Evolutionary conservation across 2,329 filamentous ascomycete genomes (phyloP), one percentile per base, ranked within the genome.

Genomic region (Claviceps pazoutovae): DNA sequence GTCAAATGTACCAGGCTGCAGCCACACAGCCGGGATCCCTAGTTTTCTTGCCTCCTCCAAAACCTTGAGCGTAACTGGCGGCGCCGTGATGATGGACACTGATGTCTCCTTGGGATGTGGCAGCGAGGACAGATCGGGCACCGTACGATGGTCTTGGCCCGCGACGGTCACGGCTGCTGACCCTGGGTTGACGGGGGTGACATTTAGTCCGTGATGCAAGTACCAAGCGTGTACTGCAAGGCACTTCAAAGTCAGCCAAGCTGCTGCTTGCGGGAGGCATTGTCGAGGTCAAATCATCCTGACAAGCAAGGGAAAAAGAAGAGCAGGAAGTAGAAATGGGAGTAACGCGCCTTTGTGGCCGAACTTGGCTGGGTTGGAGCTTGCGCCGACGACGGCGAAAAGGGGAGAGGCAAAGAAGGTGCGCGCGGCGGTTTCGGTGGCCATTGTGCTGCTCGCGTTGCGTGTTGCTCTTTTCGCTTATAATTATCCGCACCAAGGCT

Each of bases 371-470:
- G 85, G 74, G 68, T 95, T 88, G 50, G 86, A 86, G 64, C 85
- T 91, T 39, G 91, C 91, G 60, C 91, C 91, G 19, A 90, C 88
- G 30, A 96, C 91, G 53, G 91, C 90, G 66, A 91, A 95, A 58
- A 78, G 74, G 26, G 84, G 79, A 7, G 84, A 84, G 3, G 80
- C 75, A 72, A 96, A 95, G 75, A 96, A 96, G 13, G 76, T 75
- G 56, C 80, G 82, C 46, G 88, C 82, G 46, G 84, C 79, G 46
- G 80, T 74, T 64, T 89, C 83, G 71, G 86, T 86, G 21, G 76
- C 68, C 76, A 80, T 81, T 23, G 30, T 37, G 38, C 13, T 17
- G 39, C 39, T 11, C 4, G 26, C 26, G 26, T 30, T 30, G 26
- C 6, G 26, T 8, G 26, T 30, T 30, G 30, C 9, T 11, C 30